Percentiles rank a stretch among this genome's conserved stretches.
These are phyloP conservation scores for Hymenoscyphus linearis DNA, from an alignment of 2,329 filamentous ascomycete genomes.

Conservation along the genomic window DNA sequence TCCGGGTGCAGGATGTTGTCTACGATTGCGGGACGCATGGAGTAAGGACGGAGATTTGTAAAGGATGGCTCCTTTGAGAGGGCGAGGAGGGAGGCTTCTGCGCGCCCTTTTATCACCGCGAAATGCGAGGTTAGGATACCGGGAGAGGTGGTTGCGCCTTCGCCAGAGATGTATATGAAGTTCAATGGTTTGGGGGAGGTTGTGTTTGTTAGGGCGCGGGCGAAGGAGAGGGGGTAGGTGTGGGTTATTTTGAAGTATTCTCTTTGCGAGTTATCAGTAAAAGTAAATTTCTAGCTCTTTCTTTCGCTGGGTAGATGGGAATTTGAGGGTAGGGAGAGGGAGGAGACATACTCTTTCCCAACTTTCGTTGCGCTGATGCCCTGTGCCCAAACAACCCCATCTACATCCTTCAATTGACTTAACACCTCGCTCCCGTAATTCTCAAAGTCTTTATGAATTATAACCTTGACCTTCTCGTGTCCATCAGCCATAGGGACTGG, in stretches of 20 bases:
- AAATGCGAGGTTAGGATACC: constrained; percentile 52
- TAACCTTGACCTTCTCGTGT: constrained; percentile 57
- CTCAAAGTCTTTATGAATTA: constrained; percentile 63
- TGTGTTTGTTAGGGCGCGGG: constrained; percentile 51
- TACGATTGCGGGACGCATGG: constrained; percentile 54
- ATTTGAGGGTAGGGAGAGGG: neutral
- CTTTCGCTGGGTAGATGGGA: neutral
- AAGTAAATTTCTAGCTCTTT: too few relatives aligned
- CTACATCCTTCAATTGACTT: constrained; percentile 54
- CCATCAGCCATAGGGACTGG: constrained; percentile 59
- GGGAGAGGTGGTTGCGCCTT: constrained; percentile 49
- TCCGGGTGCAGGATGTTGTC: constrained; percentile 43
- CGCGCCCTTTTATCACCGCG: constrained; percentile 61
- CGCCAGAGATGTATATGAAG: constrained; percentile 65
- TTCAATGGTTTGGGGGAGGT: constrained; percentile 48
- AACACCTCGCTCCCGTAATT: constrained; percentile 54
- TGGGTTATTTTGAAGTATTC: constrained; percentile 66
- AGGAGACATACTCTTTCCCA: constrained; percentile 45
- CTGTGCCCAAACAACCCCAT: constrained; percentile 69
- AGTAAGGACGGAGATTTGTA: constrained; percentile 47
- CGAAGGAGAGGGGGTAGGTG: constrained; percentile 59
- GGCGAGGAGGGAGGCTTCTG: constrained; percentile 53
- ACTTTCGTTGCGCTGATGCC: constrained; percentile 60
- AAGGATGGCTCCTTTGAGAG: constrained; percentile 38
- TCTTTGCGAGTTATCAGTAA: too few relatives aligned